Evolutionary conservation across 2,329 filamentous ascomycete genomes (phyloP), one percentile per base, ranked within the genome.

Genomic region (Graphilbum sp.): DNA sequence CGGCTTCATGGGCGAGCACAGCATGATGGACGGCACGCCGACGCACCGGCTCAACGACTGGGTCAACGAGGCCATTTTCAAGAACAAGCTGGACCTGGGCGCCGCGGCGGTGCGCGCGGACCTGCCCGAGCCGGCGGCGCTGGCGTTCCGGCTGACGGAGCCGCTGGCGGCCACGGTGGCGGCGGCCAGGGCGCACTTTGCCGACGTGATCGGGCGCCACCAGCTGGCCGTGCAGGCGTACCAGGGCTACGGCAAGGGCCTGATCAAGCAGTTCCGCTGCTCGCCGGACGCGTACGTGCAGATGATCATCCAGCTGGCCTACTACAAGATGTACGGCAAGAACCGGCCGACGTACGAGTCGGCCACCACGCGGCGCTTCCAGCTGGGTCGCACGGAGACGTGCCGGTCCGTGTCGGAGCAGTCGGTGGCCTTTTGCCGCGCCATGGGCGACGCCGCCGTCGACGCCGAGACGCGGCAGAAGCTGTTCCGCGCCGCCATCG

Each of bases 231-330:
- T 98, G 3, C 88, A 96, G 58, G 82, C 86, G 21, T 98, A 92
- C 67, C 87, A 96, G 61, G 88, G 79, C 50, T 98, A 98, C 59
- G 90, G 90, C 57, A 98, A 98, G 67, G 86, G 85, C 20, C 67
- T 98, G 44, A 96, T 98, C 69, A 98, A 98, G 76, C 92, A 94
- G 62, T 96, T 98, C 76, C 92, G 86, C 65, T 94, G 84, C 73
- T 92, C 83, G 20, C 90, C 90, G 23, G 92, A 98, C 52, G 90
- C 88, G 24, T 98, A 92, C 59, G 86, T 96, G 32, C 90, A 98
- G 63, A 90, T 98, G 85, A 66, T 95, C 57, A 98, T 98, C 57
- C 90, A 98, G 61, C 75, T 96, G 38, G 90, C 90, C 30, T 98
- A 98, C 69, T 79, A 79, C 71, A 96, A 96, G 65, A 95, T 98